These are phyloP conservation scores for Mortierella antarctica DNA, from an alignment of 192 early-diverging fungal species.

Conservation along the genomic window DNA sequence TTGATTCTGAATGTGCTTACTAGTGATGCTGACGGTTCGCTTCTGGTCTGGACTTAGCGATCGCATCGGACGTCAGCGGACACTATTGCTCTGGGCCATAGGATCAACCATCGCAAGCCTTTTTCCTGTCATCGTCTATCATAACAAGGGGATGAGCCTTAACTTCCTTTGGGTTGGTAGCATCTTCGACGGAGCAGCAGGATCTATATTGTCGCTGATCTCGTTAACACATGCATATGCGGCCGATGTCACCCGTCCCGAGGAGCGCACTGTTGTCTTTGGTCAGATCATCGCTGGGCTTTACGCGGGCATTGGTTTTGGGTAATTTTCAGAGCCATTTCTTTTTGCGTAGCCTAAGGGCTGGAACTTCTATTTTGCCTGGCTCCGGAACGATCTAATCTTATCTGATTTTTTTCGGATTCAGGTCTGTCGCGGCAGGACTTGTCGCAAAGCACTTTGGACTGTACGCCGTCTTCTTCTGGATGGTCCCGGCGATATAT, in stretches of 20 bases:
- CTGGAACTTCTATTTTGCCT: too few relatives aligned
- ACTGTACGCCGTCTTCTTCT: conserved; percentile 23
- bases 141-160: conserved; percentile 23
- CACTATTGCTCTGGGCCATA: conserved; percentile 20
- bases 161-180: conserved; percentile 21
- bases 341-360: neutral
- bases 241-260: conserved; percentile 23
- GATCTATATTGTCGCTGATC: conserved; percentile 14
- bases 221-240: conserved; percentile 33
- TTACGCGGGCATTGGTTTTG: conserved; percentile 34
- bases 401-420: neutral
- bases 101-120: neutral
- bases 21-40: conserved; percentile 32
- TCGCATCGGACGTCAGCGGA: conserved; percentile 24
- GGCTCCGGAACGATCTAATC: neutral
- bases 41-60: conserved; percentile 31
- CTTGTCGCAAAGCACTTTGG: conserved; percentile 16
- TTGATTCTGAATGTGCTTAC: neutral
- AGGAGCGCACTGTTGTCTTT: conserved; percentile 40
- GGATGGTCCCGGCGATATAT: conserved; percentile 9
- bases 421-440: conserved; percentile 26
- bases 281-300: conserved; percentile 22
- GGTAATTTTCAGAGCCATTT: conserved; percentile 16
- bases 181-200: conserved; percentile 28
- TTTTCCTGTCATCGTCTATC: conserved; percentile 22